Evolutionary conservation across 2,329 filamentous ascomycete genomes (phyloP), one percentile per base, ranked within the genome.

Genomic region (Paraconiothyrium brasiliense): DNA sequence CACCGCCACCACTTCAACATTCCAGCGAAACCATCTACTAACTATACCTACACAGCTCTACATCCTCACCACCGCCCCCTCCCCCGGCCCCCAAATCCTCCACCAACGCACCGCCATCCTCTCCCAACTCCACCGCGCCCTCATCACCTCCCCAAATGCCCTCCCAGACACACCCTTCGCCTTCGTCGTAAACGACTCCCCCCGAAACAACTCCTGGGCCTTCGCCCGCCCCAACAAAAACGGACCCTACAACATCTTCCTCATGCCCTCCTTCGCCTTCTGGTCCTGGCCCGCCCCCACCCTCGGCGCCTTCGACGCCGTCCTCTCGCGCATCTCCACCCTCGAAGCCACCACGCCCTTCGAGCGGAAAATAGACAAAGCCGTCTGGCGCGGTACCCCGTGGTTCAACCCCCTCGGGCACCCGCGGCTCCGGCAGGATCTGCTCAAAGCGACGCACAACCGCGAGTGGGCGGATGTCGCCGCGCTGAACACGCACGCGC

Each of bases 241-340:
- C 2, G 35, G 58, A 5, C 9, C 32, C 10, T 57, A 62, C 37
- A 63, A 65, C 48, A 62, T 59, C n/a, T 71, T 62, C 63, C 57
- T 69, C 54, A 72, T 72, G 66, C 68, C 70, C 8, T 52, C 62
- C 46, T 70, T 70, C 41, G 61, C 63, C 27, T 68, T 65, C 51
- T 72, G 68, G 65, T 59, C 51, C 14, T 69, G 65, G 66, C 52
- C 59, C 6, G 22, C 27, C 20, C 7, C 41, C 13, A 39, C 34
- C 10, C 57, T 67, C 10, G 68, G 60, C 14, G 51, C 58, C 20
- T 63, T 66, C 55, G 64, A 63, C 39, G 58, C 57, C 30, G 46
- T 56, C 16, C 54, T 70, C 1, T 16, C 50, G 4, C 55, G 63
- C 8, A 66, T 69, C 35, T 50, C 47, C 0, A 24, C 22, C 16